phyloP scores from a whole-genome alignment of 2,329 filamentous ascomycete species.

The Taxawa tesnikishii region DNA sequence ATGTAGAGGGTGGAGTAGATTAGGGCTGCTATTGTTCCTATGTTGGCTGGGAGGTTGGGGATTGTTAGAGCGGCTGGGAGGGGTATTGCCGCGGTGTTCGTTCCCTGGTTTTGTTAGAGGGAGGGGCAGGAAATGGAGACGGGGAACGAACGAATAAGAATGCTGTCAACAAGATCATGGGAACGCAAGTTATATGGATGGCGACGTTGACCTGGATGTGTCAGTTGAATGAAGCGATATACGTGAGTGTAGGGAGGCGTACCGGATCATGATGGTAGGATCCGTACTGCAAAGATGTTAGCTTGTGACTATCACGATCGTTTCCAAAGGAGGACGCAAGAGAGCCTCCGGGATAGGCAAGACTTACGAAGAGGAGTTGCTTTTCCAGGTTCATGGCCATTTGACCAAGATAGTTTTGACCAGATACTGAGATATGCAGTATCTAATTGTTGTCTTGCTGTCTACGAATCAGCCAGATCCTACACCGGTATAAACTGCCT shows the following conservation, averaged over 20 bases:
- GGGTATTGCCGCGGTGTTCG: constrained; percentile 42
- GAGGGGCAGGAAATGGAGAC: too few species aligned
- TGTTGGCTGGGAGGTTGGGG: constrained; percentile 46
- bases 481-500: too few species aligned
- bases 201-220: constrained; percentile 53
- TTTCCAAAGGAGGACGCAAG: constrained; percentile 10
- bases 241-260: constrained; percentile 9
- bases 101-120: constrained; percentile 32
- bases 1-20: constrained; percentile 73
- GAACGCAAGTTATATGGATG: constrained; percentile 73
- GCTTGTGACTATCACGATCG: constrained; percentile 10
- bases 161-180: constrained; percentile 57
- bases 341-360: too few species aligned
- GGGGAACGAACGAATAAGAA: constrained; percentile 60
- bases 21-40: constrained; percentile 44
- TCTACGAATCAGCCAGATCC: too few species aligned
- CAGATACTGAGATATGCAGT: too few species aligned
- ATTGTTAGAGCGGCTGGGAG: constrained; percentile 42
- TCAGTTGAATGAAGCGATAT: neutral
- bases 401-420: too few species aligned
- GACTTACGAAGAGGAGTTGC: constrained; percentile 67
- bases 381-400: constrained; percentile 64
- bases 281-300: constrained; percentile 56
- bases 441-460: too few species aligned
- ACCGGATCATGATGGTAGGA: constrained; percentile 68